Conservation (phyloP, 257 asterid genomes). For the Orobanche coerulescens region DNA sequence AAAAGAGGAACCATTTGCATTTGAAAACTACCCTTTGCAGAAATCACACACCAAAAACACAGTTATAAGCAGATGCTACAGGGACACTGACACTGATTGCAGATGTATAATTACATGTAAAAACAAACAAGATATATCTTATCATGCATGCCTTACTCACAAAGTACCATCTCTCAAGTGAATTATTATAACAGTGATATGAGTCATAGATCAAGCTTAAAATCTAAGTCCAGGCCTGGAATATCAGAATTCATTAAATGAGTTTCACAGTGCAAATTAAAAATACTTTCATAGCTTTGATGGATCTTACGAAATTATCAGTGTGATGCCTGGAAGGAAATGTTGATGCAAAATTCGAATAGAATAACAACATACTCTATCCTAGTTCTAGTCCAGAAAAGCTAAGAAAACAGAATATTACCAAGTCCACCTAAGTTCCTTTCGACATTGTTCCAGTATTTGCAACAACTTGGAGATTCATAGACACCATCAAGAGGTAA, state of each 20-base stretch:
- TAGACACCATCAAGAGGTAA: slow-evolving; percentile 2
- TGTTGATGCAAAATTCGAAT: slow-evolving; percentile 8
- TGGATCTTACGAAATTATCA: neutral
- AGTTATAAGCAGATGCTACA: neutral
- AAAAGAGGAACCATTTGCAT: neutral
- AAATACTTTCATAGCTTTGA: neutral
- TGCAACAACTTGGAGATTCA: neutral
- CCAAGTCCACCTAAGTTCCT: neutral
- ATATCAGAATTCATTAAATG: slow-evolving; percentile 8
- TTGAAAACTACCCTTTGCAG: slow-evolving; percentile 1
- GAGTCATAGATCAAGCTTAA: neutral
- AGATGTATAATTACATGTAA: slow-evolving; percentile 2
- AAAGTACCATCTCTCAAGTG: slow-evolving; percentile 10
- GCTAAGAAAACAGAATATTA: neutral
- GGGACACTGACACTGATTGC: neutral
- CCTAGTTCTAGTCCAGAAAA: slow-evolving; percentile 10
- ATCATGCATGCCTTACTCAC: neutral
- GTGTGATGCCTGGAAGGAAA: slow-evolving; percentile 5
- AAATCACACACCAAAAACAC: slow-evolving; percentile 1
- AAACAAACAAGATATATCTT: slow-evolving; percentile 5
- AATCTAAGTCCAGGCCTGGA: slow-evolving; percentile 1
- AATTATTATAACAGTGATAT: neutral
- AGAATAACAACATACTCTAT: neutral
- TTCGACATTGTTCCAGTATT: neutral
- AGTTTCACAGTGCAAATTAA: neutral